Conservation (phyloP, 345 rosid genomes). For the Melaleuca quinquenervia region DNA sequence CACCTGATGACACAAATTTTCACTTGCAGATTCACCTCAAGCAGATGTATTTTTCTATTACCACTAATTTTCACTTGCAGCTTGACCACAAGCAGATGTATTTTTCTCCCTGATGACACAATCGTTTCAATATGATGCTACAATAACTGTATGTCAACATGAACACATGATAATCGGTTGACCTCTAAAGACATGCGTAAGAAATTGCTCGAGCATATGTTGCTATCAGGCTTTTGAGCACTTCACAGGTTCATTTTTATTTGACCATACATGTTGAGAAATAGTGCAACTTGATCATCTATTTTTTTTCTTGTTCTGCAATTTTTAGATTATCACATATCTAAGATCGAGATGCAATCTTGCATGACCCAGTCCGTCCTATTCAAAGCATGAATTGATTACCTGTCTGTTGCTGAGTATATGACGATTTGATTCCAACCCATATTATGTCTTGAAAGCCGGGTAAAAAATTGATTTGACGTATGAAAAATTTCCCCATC, state of each 20-base stretch:
- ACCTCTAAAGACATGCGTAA: too few relatives aligned
- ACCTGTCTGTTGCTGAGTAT: neutral
- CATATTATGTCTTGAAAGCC: neutral
- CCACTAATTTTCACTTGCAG: too few relatives aligned
- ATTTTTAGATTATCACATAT: neutral
- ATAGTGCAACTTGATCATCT: neutral
- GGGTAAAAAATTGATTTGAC: neutral
- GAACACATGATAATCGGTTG: too few relatives aligned
- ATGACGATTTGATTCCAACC: neutral
- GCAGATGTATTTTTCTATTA: too few relatives aligned
- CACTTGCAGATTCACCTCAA: too few relatives aligned
- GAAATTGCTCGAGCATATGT: too few relatives aligned
- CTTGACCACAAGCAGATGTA: too few relatives aligned
- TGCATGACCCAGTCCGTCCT: neutral
- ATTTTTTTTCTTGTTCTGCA: neutral
- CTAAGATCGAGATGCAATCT: neutral
- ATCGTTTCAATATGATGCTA: too few relatives aligned
- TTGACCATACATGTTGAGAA: neutral
- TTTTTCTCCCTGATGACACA: too few relatives aligned
- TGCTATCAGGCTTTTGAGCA: neutral
- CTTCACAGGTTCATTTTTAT: too few relatives aligned
- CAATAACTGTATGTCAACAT: too few relatives aligned
- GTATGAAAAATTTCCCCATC: neutral
- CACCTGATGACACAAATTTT: too few relatives aligned
- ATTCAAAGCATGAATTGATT: neutral